These are phyloP conservation scores for Rhytidhysteron rufulum DNA, from an alignment of 2,329 filamentous ascomycete genomes.

Conservation along the genomic window DNA sequence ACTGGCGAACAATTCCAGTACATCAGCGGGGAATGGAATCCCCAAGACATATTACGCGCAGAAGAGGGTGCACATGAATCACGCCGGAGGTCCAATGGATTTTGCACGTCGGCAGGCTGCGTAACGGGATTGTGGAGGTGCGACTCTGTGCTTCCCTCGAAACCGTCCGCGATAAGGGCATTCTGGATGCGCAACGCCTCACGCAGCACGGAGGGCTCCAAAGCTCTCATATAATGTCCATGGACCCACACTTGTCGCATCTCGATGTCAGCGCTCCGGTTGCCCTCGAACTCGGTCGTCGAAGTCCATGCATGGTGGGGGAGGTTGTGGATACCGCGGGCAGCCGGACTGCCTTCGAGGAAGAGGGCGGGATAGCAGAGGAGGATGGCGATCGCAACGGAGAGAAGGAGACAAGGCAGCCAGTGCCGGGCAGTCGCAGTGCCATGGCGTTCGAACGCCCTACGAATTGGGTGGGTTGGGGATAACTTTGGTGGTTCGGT, in stretches of 20 bases:
- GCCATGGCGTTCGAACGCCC: conserved; percentile 65
- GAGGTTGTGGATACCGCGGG: conserved; percentile 66
- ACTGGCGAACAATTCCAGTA: conserved; percentile 70
- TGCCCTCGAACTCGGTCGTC: conserved; percentile 59
- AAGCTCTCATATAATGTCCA: conserved; percentile 73
- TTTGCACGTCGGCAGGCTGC: neutral
- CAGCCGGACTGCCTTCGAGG: conserved; percentile 68
- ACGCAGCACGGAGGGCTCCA: conserved; percentile 62
- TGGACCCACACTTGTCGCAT: conserved; percentile 82
- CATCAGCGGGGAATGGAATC: conserved; percentile 77
- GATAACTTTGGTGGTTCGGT: conserved; percentile 67
- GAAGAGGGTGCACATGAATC: conserved; percentile 15
- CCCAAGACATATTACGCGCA: conserved; percentile 63
- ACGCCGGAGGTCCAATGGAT: conserved; percentile 10
- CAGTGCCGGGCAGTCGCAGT: conserved; percentile 69
- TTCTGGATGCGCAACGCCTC: conserved; percentile 68
- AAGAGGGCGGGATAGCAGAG: conserved; percentile 74
- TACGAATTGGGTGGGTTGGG: conserved; percentile 62
- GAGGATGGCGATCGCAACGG: conserved; percentile 65
- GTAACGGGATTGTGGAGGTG: neutral
- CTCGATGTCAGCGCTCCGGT: conserved; percentile 60
- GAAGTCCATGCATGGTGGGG: conserved; percentile 81
- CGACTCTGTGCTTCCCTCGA: conserved; percentile 10
- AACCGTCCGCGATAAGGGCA: conserved; percentile 55
- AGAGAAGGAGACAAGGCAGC: conserved; percentile 67